Evolutionary conservation across 208 protist genomes (phyloP), one percentile per base, ranked within the genome.

Genomic region (Angomonas desouzai): DNA sequence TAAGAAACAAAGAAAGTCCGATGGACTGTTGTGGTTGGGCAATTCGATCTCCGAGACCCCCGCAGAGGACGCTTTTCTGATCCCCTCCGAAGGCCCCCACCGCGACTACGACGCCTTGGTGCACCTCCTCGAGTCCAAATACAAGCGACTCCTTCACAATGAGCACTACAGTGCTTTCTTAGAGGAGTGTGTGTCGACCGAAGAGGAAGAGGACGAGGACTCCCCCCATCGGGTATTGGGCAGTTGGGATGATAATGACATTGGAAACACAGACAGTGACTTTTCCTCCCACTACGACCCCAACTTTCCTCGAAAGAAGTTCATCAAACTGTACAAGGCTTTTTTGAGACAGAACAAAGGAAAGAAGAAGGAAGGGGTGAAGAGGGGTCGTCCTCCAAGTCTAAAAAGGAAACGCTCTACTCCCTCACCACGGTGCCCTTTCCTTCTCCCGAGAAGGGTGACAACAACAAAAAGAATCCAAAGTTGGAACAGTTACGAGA

Each of bases 181-280:
- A 20, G 11, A 48, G 20, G 28, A 70, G 10, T 48, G 62, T 27
- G 55, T 72, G 36, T 22, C 30, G 22, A 51, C 30, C 45, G 20
- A 23, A 3, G 20, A 51, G 45, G 20, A 51, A 9, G 45, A 23
- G 45, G 9, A 30, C 20, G 49, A 47, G 18, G 16, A 55, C 32
- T 53, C 36, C 36, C 36, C 36, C 9, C n/a, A 51, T 51, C 36
- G 59, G 34, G 66, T 79, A 58, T 32, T 53, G 2, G 88, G 88
- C 51, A 74, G 83, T 13, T 92, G 85, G 88, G 88, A 94, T 65
- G 88, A 94, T 48, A 85, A 89, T 56, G 88, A 94, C 53, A 68
- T 88, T 25, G 83, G 79, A 34, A 68, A 76, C 61, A 86, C 86
- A 30, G 58, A 23, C 45, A 51, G 45, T 23, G 20, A 13, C 18